phyloP scores from a whole-genome alignment of 176 grass and related monocot species.

The Puya raimondii region DNA sequence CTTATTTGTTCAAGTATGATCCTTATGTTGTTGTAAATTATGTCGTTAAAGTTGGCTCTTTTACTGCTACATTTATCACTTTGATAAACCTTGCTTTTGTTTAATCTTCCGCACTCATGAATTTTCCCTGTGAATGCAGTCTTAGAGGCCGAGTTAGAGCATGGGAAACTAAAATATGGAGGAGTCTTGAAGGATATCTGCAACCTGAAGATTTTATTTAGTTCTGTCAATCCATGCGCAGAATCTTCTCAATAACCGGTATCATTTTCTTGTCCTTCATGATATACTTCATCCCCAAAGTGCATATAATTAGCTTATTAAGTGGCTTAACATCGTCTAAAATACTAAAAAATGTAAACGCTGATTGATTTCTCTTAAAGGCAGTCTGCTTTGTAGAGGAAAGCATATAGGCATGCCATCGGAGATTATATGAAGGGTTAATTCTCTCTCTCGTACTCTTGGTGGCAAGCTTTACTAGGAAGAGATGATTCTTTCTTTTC shows the following conservation, averaged over 20 bases:
- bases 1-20: too few relatives aligned
- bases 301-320: too few relatives aligned
- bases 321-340: too few relatives aligned
- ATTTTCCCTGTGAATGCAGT: slow-evolving; percentile 37
- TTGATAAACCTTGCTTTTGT: not conserved
- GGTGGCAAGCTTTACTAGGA: too few relatives aligned
- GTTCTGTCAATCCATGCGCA: slow-evolving; percentile 26
- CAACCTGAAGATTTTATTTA: slow-evolving; percentile 58
- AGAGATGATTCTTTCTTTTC: too few relatives aligned
- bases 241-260: slow-evolving; percentile 4
- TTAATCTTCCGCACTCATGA: slow-evolving; percentile 10
- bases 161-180: slow-evolving; percentile 35
- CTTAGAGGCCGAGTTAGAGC: slow-evolving; percentile 53
- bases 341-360: too few relatives aligned
- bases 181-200: slow-evolving; percentile 62
- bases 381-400: too few relatives aligned
- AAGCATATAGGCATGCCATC: too few relatives aligned
- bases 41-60: not conserved
- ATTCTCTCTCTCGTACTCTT: too few relatives aligned
- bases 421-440: too few relatives aligned
- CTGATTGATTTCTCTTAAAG: too few relatives aligned
- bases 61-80: slow-evolving; percentile 1
- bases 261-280: not conserved
- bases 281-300: too few relatives aligned
- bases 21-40: not conserved